Evolutionary conservation across 2,329 filamentous ascomycete species (phyloP).

Genomic region (Anthostomella pinea): DNA sequence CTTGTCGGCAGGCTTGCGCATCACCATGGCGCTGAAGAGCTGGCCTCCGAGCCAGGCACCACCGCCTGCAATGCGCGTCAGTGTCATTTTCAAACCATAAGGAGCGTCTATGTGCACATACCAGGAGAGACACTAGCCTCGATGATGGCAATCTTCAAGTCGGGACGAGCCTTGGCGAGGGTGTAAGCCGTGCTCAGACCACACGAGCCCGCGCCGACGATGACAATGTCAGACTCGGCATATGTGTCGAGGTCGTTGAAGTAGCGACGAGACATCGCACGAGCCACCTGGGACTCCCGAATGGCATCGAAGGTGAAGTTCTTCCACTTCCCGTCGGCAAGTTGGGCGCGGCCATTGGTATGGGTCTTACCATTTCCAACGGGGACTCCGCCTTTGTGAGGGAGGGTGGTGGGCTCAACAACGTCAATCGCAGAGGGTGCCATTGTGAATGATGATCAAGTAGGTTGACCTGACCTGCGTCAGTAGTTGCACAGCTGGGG

Average conservation of each 20-base stretch:
- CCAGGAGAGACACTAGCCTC: constrained; percentile 79
- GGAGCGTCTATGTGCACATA: constrained; percentile 30
- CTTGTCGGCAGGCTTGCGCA: constrained; percentile 86
- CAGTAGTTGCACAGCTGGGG: constrained; percentile 36
- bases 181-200: constrained; percentile 83
- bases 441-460: constrained; percentile 53
- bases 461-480: constrained; percentile 31
- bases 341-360: constrained; percentile 54
- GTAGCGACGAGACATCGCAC: constrained; percentile 92
- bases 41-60: constrained; percentile 93
- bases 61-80: constrained; percentile 57
- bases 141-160: constrained; percentile 87
- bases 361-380: constrained; percentile 34
- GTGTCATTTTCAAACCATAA: constrained; percentile 19
- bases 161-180: constrained; percentile 77
- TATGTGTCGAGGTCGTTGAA: constrained; percentile 85
- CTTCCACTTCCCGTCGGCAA: constrained; percentile 76
- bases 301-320: constrained; percentile 80
- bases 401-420: constrained; percentile 49
- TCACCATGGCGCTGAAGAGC: constrained; percentile 92
- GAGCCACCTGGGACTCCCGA: constrained; percentile 86
- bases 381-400: constrained; percentile 44
- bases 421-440: constrained; percentile 71
- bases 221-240: constrained; percentile 91
- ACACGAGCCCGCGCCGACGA: constrained; percentile 86